Evolutionary conservation across 2,329 filamentous ascomycete genomes (phyloP).

Genomic region (Parascedosporium putredinis): DNA sequence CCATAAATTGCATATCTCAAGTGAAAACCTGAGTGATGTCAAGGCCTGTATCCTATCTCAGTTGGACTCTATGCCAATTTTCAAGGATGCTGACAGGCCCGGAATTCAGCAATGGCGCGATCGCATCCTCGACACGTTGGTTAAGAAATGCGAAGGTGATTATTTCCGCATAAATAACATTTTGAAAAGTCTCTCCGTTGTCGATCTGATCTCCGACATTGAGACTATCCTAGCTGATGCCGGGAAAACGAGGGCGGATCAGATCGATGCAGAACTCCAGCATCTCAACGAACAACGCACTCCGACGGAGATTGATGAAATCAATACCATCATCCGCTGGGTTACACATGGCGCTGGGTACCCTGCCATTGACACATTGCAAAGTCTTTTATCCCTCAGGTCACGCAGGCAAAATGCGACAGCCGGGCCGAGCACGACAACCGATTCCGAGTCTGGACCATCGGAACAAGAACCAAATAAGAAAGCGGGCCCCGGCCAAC

Average conservation of each 20-base stretch:
- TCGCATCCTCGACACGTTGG: slow-evolving; percentile 15
- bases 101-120: slow-evolving; percentile 21
- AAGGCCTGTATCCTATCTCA: slow-evolving; percentile 20
- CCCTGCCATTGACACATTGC: slow-evolving; percentile 17
- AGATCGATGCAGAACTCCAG: slow-evolving; percentile 22
- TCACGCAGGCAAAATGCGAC: not conserved
- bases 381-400: slow-evolving; percentile 10
- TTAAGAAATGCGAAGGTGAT: not conserved
- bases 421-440: not conserved
- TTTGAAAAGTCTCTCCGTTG: slow-evolving; percentile 20
- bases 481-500: not conserved
- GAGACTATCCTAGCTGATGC: slow-evolving; percentile 19
- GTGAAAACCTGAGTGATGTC: slow-evolving; percentile 18
- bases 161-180: slow-evolving; percentile 9
- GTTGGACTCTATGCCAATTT: slow-evolving; percentile 21
- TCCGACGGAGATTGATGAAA: slow-evolving; percentile 23
- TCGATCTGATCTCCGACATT: slow-evolving; percentile 24
- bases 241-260: slow-evolving; percentile 19
- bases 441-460: not conserved
- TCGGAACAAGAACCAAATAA: not conserved
- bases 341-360: slow-evolving; percentile 17
- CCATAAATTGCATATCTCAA: slow-evolving; percentile 16
- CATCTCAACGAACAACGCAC: slow-evolving; percentile 21
- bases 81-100: slow-evolving; percentile 16
- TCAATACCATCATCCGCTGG: slow-evolving; percentile 27